These are phyloP conservation scores for Cyathus striatus DNA, from an alignment of 768 basidiomycete genomes.

Conservation along the genomic window DNA sequence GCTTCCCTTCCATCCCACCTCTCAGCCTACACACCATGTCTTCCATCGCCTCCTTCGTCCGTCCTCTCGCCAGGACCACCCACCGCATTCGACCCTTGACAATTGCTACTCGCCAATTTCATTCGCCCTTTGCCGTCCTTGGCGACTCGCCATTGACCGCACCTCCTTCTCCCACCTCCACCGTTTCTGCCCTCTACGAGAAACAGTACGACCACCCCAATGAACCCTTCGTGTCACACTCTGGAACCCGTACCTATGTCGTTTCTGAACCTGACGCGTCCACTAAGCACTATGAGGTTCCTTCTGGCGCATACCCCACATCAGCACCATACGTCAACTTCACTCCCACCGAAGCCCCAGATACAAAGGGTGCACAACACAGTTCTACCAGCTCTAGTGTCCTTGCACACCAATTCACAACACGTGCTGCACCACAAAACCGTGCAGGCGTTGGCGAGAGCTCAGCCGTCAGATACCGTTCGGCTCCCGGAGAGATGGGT, in stretches of 20 bases:
- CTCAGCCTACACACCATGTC: not conserved
- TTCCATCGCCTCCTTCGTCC: conserved; percentile 26
- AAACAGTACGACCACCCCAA: conserved; percentile 51
- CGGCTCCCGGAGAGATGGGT: conserved; percentile 43
- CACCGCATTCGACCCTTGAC: no score
- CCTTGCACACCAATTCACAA: conserved; percentile 38
- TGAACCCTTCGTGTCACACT: conserved; percentile 38
- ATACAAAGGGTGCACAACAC: conserved; percentile 24
- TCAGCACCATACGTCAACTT: conserved; percentile 41
- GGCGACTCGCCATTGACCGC: conserved; percentile 31
- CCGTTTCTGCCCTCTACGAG: conserved; percentile 43
- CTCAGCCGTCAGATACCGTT: conserved; percentile 34
- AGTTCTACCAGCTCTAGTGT: conserved; percentile 37
- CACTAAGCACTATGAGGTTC: conserved; percentile 60
- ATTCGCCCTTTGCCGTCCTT: conserved; percentile 59
- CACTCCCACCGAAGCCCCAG: conserved; percentile 33
- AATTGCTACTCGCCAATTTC: conserved; percentile 34
- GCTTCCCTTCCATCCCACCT: no score
- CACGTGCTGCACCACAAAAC: conserved; percentile 33
- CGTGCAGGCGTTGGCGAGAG: conserved; percentile 42
- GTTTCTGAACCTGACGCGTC: conserved; percentile 69
- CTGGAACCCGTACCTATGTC: conserved; percentile 60
- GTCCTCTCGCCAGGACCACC: conserved; percentile 17
- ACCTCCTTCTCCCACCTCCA: conserved; percentile 23
- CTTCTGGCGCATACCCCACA: conserved; percentile 61